Conservation (phyloP, 2,329 filamentous ascomycete genomes). For the Aspergillus sp. region DNA sequence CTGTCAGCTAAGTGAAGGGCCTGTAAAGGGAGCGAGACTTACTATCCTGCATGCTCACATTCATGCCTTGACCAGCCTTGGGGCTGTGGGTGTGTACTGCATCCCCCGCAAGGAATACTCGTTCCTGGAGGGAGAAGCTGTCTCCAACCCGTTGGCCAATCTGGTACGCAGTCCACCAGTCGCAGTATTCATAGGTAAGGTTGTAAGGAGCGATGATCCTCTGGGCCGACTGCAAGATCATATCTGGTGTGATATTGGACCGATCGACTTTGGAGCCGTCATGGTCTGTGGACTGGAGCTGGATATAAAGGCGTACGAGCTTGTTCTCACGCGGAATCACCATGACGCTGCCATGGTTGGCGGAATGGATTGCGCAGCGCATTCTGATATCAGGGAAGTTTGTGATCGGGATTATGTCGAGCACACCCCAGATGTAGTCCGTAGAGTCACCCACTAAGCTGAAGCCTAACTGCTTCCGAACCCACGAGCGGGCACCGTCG, state of each 20-base stretch:
- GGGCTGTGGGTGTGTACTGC: constrained; percentile 45
- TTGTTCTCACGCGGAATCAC: constrained; percentile 56
- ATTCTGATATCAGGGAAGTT: constrained; percentile 49
- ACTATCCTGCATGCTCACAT: constrained; percentile 59
- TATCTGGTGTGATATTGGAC: constrained; percentile 53
- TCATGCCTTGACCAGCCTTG: constrained; percentile 54
- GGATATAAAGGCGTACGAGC: constrained; percentile 56
- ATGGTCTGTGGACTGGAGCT: constrained; percentile 44
- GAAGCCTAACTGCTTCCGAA: constrained; percentile 48
- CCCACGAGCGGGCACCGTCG: constrained; percentile 61
- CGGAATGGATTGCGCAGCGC: constrained; percentile 51
- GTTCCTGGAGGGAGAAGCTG: constrained; percentile 46
- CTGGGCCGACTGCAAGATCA: constrained; percentile 54
- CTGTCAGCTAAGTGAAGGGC: background rate
- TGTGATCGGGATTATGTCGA: constrained; percentile 45
- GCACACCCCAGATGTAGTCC: constrained; percentile 38
- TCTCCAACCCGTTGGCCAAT: constrained; percentile 57
- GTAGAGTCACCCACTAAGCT: constrained; percentile 47
- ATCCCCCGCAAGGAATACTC: constrained; percentile 63
- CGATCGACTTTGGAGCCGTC: constrained; percentile 44
- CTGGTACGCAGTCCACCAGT: constrained; percentile 61
- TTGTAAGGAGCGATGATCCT: constrained; percentile 59
- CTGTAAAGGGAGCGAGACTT: constrained; percentile 1
- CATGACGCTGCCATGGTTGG: constrained; percentile 50
- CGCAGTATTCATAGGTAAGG: constrained; percentile 53